Evolutionary conservation across 192 early-diverging fungal species (phyloP).

Genomic region (Entophlyctis helioformis): DNA sequence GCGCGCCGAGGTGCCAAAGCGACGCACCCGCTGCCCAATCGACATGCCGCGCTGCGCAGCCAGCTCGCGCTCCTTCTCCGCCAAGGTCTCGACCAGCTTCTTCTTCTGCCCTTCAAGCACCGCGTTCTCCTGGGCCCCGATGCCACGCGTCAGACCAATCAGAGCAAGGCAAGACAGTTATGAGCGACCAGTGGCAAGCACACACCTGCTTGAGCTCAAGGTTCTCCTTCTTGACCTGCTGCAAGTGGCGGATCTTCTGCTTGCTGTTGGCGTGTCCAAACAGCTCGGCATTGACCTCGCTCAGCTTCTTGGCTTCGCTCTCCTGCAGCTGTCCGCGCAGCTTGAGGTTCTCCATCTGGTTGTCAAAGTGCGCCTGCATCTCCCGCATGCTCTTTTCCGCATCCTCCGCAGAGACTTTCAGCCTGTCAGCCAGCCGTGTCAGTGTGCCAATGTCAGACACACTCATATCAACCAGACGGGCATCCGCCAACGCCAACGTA

Average conservation of each 20-base stretch:
- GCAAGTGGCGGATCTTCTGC: slow-evolving; percentile 36
- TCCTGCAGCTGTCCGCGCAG: slow-evolving; percentile 7
- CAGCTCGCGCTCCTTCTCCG: too few relatives aligned
- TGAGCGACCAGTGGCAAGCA: too few relatives aligned
- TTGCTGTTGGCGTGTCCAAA: slow-evolving; percentile 31
- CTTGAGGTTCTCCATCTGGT: slow-evolving; percentile 12
- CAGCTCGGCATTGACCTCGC: slow-evolving; percentile 26
- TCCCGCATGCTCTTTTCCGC: not conserved
- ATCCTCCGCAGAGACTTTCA: not conserved
- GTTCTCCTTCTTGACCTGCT: slow-evolving; percentile 28
- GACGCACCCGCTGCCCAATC: too few relatives aligned
- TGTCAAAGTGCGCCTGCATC: slow-evolving; percentile 2
- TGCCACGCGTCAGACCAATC: not conserved
- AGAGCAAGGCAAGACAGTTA: slow-evolving; percentile 1
- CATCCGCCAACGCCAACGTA: too few relatives aligned
- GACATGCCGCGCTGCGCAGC: too few relatives aligned
- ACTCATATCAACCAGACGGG: too few relatives aligned
- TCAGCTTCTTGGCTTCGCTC: slow-evolving; percentile 21
- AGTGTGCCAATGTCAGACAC: too few relatives aligned
- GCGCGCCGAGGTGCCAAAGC: too few relatives aligned
- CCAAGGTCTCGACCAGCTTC: too few relatives aligned
- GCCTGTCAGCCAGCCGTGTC: not conserved
- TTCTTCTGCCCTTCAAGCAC: too few relatives aligned
- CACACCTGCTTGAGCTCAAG: slow-evolving; percentile 25
- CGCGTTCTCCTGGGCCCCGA: too few relatives aligned